A percentile compares a stretch with the other conserved stretches of the same genome.
Conservation (phyloP, 352 stramenopile species). For the Phytopythium aichiense region DNA sequence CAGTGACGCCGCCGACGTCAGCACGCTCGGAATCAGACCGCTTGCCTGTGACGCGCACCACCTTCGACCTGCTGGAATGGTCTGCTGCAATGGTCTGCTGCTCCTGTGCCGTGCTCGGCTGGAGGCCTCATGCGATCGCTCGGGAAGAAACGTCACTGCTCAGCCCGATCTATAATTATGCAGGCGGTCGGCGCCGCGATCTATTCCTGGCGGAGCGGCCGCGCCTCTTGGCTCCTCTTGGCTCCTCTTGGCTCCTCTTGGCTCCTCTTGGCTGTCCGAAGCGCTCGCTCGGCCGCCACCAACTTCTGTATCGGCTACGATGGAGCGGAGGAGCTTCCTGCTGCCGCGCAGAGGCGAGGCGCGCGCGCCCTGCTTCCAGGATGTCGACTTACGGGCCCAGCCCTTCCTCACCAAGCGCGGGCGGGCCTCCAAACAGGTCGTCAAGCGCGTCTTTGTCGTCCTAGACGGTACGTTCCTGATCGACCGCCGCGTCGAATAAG, state of each 20-base stretch:
- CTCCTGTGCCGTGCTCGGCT: too few species aligned
- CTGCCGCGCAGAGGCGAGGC: not conserved
- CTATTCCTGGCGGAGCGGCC: not conserved
- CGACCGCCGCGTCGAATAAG: not conserved
- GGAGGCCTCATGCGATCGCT: too few species aligned
- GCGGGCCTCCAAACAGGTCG: slow-evolving; percentile 55
- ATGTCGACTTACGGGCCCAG: slow-evolving; percentile 57
- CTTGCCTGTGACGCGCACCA: too few species aligned
- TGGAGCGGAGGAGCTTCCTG: slow-evolving; percentile 9
- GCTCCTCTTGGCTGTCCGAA: too few species aligned
- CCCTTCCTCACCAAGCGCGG: slow-evolving; percentile 73
- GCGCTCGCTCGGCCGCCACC: not conserved
- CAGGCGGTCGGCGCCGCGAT: not conserved
- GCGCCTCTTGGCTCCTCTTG: not conserved
- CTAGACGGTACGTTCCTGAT: slow-evolving; percentile 40
- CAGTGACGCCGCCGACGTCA: not conserved
- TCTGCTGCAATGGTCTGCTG: too few species aligned
- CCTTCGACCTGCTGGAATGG: too few species aligned
- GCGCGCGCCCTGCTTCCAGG: slow-evolving; percentile 41
- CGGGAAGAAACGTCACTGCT: not conserved
- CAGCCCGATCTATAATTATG: not conserved
- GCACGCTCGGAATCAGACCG: not conserved
- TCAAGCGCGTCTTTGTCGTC: slow-evolving; percentile 74
- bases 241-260: too few species aligned
- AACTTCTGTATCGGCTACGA: not conserved